Base-by-base conservation (phyloP, 345 rosid species). In the Lenwebbia sp. region DNA sequence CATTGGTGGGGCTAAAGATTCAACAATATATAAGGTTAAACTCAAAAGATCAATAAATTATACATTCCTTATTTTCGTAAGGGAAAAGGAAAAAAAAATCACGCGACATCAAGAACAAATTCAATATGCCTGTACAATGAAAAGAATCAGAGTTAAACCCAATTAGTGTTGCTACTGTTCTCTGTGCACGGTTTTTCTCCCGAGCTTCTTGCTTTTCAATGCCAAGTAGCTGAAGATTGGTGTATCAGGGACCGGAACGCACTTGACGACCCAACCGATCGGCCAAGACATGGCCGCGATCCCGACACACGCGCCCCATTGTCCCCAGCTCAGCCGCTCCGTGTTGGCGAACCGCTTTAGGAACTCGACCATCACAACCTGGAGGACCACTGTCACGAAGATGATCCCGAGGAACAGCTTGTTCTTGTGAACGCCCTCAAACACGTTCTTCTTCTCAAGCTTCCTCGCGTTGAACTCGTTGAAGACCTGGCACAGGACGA, bases 391-490 rank as follows among this genome's bases (percentile, higher is more conserved):
- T 6, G 94, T 93, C 54, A 91, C 83, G 3, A 88, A 88, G 9
- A 95, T 90, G 54, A 93, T 93, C 37, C 92, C 95, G 13, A 93
- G 2, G 70, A 95, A 95, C 88, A 93, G 82, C 85, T 85, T 93
- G 92, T 94, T 94, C 90, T 91, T 89, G 25, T 89, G 95, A 56
- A 95, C 58, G 0, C 95, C 98, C 57, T 92, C 62, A 19, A 95
- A 95, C 41, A 95, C 94, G 62, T 96, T 96, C 91, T 88, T 94
- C 90, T 93, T 93, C 87, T 94, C 95, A 0, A 96, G 91, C 87
- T 93, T 93, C 89, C 99, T 89, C 12, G 95, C 94, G 50, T 95
- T 95, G 82, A 95, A 93, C 90, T 94, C 96, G 21, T 96, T 96
- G 58, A 94, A 95, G 65, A 96, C 95, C 37, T 95, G 95, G 92